Evolutionary conservation across 2,329 filamentous ascomycete genomes (phyloP), one percentile per base, ranked within the genome.

Genomic region (Iodosphaeria phyllophila): DNA sequence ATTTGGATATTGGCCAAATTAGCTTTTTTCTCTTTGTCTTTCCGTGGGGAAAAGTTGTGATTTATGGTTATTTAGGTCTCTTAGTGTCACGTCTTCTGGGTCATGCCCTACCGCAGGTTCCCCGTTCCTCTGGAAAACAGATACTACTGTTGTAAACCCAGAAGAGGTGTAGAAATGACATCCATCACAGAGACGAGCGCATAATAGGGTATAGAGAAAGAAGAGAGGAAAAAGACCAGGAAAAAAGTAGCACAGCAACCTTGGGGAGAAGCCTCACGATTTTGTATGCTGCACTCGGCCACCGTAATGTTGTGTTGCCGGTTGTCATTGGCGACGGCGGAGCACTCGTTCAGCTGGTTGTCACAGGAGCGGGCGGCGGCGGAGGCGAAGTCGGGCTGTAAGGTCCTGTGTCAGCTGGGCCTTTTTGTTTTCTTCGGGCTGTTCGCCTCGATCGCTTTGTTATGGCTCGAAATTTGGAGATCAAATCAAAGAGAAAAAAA

Each of bases 281-380:
- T 46, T 34, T 63, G 58, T 10, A 42, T 33, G 27, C 62, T 54
- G 28, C 58, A 64, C 15, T 58, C 51, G 16, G 38, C 30, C 1
- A 61, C 58, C 5, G 35, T 30, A 26, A 59, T 51, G 13, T 22
- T 30, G 15, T 24, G 41, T 27, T 24, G 36, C 33, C 39, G 35
- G 20, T 38, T 42, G 32, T 27, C 28, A 18, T 61, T 60, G 17
- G 54, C 54, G 12, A 41, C 25, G 13, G 52, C 31, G n/a, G 51
- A 48, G 30, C 59, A 63, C 11, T 37, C 39, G 33, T 63, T 60
- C 38, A 56, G 51, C 38, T 63, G 58, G 34, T 54, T 53, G 34
- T 58, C 54, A 41, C 59, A 63, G 2, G 54, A 47, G 13, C 54
- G 44, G 27, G 48, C 44, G 5, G 49, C 46, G 0, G 58, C 58